A percentile compares a stretch with the other conserved stretches of the same genome.
Conservation (phyloP, 2,329 filamentous ascomycete genomes). For the Colletotrichum tamarilloi region DNA sequence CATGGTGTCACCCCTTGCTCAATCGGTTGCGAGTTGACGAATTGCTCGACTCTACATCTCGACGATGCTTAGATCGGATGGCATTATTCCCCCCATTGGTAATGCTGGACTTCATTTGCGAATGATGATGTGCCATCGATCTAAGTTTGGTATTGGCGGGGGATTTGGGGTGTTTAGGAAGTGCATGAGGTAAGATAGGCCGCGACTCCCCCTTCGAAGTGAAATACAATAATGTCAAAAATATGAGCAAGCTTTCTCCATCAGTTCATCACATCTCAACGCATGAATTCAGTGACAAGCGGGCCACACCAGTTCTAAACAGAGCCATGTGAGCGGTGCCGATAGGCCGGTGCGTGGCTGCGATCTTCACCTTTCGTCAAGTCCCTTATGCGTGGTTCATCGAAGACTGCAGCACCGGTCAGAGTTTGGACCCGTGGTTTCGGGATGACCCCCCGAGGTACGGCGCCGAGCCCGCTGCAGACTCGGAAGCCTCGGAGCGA, state of each 20-base stretch:
- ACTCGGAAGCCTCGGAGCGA: conserved; percentile 17
- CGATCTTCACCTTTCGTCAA: conserved; percentile 1
- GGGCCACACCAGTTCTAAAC: too few species aligned
- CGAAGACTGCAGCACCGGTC: neutral
- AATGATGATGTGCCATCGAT: too few species aligned
- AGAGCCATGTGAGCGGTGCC: neutral
- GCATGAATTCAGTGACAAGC: too few species aligned
- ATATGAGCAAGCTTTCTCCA: neutral
- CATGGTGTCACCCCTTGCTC: too few species aligned
- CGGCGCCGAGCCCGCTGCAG: neutral
- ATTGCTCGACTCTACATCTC: neutral
- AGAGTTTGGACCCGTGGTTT: conserved; percentile 8
- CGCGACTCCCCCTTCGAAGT: too few species aligned
- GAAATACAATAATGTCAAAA: neutral
- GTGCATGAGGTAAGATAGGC: too few species aligned
- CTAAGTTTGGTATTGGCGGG: too few species aligned
- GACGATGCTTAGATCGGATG: too few species aligned
- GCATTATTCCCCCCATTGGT: too few species aligned
- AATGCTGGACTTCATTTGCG: too few species aligned
- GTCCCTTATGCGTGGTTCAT: neutral
- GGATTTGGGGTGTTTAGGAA: too few species aligned
- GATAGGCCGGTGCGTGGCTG: neutral
- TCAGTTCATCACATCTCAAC: conserved; percentile 6
- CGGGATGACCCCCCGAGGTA: neutral
- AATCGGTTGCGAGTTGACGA: neutral